These are phyloP conservation scores for Elaeis guineensis DNA, from an alignment of 176 grass and related monocot species.

Conservation along the genomic window DNA sequence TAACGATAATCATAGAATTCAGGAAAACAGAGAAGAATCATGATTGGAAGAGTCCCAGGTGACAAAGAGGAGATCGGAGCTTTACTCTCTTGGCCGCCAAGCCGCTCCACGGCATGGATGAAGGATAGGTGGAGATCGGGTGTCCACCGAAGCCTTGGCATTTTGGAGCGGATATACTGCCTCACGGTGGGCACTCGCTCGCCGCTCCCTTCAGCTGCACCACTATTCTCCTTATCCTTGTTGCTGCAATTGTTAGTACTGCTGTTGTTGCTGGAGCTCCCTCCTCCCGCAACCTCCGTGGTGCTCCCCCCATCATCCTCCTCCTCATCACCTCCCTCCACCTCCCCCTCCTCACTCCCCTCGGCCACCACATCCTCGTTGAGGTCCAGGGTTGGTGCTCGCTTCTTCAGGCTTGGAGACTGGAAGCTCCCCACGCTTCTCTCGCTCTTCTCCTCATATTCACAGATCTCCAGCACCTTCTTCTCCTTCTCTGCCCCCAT, in stretches of 20 bases:
- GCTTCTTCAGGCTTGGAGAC: constrained; percentile 2
- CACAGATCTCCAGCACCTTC: constrained; percentile 34
- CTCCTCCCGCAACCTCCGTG: constrained; percentile 25
- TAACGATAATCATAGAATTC: no score
- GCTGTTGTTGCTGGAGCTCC: constrained; percentile 52
- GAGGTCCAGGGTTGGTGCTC: constrained; percentile 39
- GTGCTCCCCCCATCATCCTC: constrained; percentile 45
- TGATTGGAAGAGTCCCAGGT: not conserved
- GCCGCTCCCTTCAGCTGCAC: not conserved
- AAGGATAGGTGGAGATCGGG: not conserved
- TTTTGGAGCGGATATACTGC: not conserved
- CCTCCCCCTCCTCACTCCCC: constrained; percentile 36
- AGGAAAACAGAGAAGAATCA: not conserved
- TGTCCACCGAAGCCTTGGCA: constrained; percentile 1
- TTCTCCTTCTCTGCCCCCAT: constrained; percentile 31
- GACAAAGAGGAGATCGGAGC: not conserved
- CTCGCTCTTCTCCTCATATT: constrained; percentile 26
- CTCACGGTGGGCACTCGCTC: not conserved
- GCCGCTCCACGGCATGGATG: not conserved
- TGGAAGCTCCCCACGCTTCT: not conserved
- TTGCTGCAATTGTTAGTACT: constrained; percentile 33
- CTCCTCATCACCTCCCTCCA: not conserved
- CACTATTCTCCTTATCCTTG: constrained; percentile 12
- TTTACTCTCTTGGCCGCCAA: not conserved
- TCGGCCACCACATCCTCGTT: constrained; percentile 35